Percentiles rank a stretch among this genome's conserved stretches.
These are phyloP conservation scores for Russula sp. DNA, from an alignment of 768 basidiomycete genomes.

Conservation along the genomic window DNA sequence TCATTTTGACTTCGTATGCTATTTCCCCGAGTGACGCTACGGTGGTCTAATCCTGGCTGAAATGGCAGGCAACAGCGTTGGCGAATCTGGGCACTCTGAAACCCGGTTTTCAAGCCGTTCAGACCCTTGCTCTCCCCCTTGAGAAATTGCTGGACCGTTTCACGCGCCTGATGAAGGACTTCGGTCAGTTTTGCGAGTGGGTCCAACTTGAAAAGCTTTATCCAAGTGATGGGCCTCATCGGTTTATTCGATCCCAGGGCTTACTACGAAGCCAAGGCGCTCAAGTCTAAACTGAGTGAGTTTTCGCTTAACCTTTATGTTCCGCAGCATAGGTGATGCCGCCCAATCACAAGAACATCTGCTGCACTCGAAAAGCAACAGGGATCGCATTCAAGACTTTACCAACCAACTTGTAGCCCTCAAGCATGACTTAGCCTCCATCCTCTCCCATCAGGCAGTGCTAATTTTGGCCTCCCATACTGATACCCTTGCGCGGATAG, in stretches of 20 bases:
- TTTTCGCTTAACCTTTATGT: neutral
- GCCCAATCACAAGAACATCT: constrained; percentile 1
- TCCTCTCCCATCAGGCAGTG: constrained; percentile 15
- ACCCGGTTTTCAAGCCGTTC: constrained; percentile 10
- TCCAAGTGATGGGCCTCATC: neutral
- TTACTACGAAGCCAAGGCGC: constrained; percentile 12
- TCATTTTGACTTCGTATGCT: constrained; percentile 6
- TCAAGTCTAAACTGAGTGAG: constrained; percentile 18
- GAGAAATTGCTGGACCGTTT: constrained; percentile 1
- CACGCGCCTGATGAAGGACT: constrained; percentile 13
- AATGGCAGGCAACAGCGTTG: constrained; percentile 8
- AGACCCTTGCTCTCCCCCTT: constrained; percentile 11
- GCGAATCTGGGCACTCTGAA: constrained; percentile 12
- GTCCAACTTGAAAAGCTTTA: neutral
- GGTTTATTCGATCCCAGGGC: neutral
- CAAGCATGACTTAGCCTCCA: constrained; percentile 5
- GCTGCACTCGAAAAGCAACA: constrained; percentile 6
- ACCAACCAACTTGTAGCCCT: neutral
- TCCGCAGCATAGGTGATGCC: neutral
- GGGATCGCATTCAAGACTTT: constrained; percentile 1
- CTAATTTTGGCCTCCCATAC: constrained; percentile 6
- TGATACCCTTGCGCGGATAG: constrained; percentile 8
- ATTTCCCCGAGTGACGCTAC: neutral
- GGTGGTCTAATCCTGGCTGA: neutral
- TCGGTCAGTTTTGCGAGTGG: constrained; percentile 18